Conservation (phyloP, 2,329 filamentous ascomycete species). For the Didymella glomerata region DNA sequence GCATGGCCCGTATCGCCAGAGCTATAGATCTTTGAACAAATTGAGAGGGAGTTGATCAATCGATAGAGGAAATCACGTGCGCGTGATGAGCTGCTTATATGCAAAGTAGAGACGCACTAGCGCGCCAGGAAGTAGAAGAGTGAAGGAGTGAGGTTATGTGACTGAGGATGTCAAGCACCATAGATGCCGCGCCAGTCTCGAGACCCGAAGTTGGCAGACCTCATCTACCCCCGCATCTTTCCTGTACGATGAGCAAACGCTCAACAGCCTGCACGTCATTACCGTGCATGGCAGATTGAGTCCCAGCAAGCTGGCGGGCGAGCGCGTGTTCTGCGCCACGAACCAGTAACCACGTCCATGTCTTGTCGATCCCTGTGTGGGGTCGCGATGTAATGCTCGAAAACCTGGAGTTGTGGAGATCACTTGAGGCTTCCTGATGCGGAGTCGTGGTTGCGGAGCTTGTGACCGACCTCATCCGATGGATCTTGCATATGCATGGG, state of each 20-base stretch:
- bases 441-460: conserved; percentile 1
- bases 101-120: too few species aligned
- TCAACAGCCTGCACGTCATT: conserved; percentile 1
- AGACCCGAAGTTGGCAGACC: background rate
- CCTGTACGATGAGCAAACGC: background rate
- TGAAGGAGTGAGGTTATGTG: too few species aligned
- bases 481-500: background rate
- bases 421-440: background rate
- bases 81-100: too few species aligned
- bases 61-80: too few species aligned
- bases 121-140: too few species aligned
- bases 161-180: too few species aligned
- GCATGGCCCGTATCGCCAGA: background rate
- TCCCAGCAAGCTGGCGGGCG: background rate
- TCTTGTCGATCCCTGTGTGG: conserved; percentile 7
- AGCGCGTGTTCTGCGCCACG: background rate
- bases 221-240: conserved; percentile 1
- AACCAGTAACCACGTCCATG: background rate
- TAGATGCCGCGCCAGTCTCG: background rate
- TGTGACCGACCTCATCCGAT: conserved; percentile 1
- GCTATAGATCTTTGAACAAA: too few species aligned
- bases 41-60: too few species aligned
- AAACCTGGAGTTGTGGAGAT: conserved; percentile 6
- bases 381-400: conserved; percentile 1
- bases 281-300: background rate